Base-by-base conservation (phyloP, 2,329 filamentous ascomycete species). In the Metarhizium humberi region DNA sequence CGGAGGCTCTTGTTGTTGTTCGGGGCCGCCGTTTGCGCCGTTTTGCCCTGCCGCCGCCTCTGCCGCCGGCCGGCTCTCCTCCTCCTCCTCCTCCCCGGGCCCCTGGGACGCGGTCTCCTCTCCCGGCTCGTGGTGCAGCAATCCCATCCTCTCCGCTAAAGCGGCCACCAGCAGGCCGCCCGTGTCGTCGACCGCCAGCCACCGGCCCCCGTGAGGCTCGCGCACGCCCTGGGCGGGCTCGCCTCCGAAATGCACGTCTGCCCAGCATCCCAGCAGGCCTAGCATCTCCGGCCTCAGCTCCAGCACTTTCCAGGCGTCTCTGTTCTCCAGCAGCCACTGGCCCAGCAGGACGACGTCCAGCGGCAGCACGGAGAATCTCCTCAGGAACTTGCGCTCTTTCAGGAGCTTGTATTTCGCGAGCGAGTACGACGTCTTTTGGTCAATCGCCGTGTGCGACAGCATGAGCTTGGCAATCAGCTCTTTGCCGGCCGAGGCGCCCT, bases 361-460 rank as follows among this genome's bases (percentile, higher is more conserved):
- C 0, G 92, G 92, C 52, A 95, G 70, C 1, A 94, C 82, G 0
- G 88, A 90, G 66, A 99, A 97, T 13, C 91, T 80, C 64, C 88
- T 86, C 60, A 97, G 80, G 68, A 95, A 97, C 72, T 99, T 99
- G 68, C 86, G 92, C 60, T 89, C 87, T 75, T 99, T 99, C 49
- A 95, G 79, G 18, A 97, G 76, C 65, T 94, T 96, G 72, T 99
- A 99, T 71, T 99, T 99, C 47, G 92, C 92, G 56, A 96, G 76
- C 2, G 91, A 95, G 66, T 95, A 99, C 0, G 85, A 80, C 0
- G 94, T 97, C 78, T 99, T 99, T 73, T 97, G 88, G 62, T 95
- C 91, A 47, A 99, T 79, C 1, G 87, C 88, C 18, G 88, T 86
- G 70, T 99, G 94, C 47, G 91, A 94, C 34, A 91, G 80, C 71